Evolutionary conservation across 2,329 filamentous ascomycete genomes (phyloP).

Genomic region (Meredithiella fracta): DNA sequence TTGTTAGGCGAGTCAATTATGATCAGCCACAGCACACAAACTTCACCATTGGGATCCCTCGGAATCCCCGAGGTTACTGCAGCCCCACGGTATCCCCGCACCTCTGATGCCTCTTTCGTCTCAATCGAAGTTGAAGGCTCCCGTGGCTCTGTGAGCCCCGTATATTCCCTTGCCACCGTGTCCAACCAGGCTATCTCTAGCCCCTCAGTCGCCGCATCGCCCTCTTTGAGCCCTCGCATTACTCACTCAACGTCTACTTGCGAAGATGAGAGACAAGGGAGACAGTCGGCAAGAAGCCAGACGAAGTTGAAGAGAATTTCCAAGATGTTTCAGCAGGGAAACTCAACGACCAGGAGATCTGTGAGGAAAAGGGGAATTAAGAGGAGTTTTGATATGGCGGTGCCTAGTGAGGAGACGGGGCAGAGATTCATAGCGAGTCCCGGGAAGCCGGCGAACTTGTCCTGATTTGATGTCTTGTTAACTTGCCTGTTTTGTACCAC

Average conservation of each 20-base stretch:
- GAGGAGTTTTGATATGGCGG: constrained; percentile 7
- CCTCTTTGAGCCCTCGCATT: no score
- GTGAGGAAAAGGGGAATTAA: not conserved
- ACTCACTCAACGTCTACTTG: no score
- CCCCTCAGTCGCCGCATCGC: no score
- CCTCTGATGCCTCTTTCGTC: not conserved
- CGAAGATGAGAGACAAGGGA: no score
- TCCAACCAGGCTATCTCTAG: not conserved
- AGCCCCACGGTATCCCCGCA: not conserved
- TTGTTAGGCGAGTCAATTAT: not conserved
- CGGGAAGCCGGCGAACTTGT: not conserved
- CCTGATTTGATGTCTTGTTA: not conserved
- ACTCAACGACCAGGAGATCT: no score
- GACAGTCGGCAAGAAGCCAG: no score
- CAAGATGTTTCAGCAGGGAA: no score
- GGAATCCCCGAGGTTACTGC: not conserved
- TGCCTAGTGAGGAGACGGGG: constrained; percentile 3
- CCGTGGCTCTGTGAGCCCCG: constrained; percentile 10
- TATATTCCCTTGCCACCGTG: constrained; percentile 8
- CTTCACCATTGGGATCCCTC: not conserved
- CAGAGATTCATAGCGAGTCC: no score
- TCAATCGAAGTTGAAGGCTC: not conserved
- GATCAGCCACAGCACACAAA: not conserved
- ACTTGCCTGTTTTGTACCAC: not conserved
- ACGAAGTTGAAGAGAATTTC: no score